These are phyloP conservation scores for Blastobotrys terrestris DNA, from an alignment of 805 yeast species.

Conservation along the genomic window DNA sequence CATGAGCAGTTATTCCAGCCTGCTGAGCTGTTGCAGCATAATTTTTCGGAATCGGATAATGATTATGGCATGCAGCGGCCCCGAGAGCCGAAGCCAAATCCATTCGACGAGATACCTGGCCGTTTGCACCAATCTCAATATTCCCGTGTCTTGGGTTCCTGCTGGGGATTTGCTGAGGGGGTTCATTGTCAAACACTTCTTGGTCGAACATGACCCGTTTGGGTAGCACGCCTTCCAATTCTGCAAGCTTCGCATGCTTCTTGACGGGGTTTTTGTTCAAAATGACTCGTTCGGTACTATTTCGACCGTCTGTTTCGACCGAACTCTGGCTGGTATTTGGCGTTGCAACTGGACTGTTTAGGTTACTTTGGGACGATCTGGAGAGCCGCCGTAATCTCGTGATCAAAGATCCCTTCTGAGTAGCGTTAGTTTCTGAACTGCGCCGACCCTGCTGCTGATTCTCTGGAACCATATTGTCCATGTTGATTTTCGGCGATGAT, in stretches of 20 bases:
- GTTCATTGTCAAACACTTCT: slow-evolving; percentile 67
- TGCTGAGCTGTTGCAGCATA: slow-evolving; percentile 12
- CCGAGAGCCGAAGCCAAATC: not conserved
- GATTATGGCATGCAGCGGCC: not conserved
- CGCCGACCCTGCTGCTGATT: slow-evolving; percentile 4
- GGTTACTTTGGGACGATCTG: slow-evolving; percentile 2
- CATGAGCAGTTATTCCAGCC: slow-evolving; percentile 20
- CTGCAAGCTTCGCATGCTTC: slow-evolving; percentile 16
- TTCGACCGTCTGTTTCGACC: not conserved
- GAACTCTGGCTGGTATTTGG: slow-evolving; percentile 11
- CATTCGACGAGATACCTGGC: slow-evolving; percentile 17
- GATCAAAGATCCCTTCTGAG: not conserved
- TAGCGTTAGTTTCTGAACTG: slow-evolving; percentile 11
- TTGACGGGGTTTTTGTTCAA: slow-evolving; percentile 42
- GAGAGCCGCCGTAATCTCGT: not conserved
- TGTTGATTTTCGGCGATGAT: slow-evolving; percentile 15
- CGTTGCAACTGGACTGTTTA: slow-evolving; percentile 8
- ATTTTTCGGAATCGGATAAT: slow-evolving; percentile 16
- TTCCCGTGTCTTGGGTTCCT: slow-evolving; percentile 76
- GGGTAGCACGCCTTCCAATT: slow-evolving; percentile 28
- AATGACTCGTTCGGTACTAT: slow-evolving; percentile 31
- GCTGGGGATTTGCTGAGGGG: slow-evolving; percentile 93
- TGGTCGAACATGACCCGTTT: slow-evolving; percentile 73
- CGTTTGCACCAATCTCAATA: slow-evolving; percentile 37
- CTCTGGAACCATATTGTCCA: not conserved